A percentile compares a stretch with the other conserved stretches of the same genome.
phyloP scores from a whole-genome alignment of 352 stramenopile genomes.

The Phytophthora constricta region DNA sequence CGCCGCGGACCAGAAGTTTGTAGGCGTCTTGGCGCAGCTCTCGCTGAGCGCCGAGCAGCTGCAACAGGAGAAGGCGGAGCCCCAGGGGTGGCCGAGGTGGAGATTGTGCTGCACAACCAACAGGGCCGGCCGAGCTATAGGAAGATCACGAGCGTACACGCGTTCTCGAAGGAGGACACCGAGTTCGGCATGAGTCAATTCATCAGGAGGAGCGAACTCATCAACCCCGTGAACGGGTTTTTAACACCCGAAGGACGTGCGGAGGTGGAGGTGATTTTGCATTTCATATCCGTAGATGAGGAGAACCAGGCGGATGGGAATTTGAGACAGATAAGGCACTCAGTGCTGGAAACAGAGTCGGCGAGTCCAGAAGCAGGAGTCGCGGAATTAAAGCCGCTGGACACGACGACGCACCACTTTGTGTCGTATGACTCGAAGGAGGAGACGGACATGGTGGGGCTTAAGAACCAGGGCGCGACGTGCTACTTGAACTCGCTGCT shows the following conservation, averaged over 20 bases:
- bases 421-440: conserved; percentile 75
- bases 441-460: conserved; percentile 87
- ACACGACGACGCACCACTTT: conserved; percentile 41
- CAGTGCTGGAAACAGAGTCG: conserved; percentile 8
- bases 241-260: conserved; percentile 52
- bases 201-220: conserved; percentile 46
- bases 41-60: conserved; percentile 13
- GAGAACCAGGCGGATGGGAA: neutral
- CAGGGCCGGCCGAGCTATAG: conserved; percentile 24
- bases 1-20: conserved; percentile 45
- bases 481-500: conserved; percentile 96
- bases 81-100: conserved; percentile 34
- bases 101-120: conserved; percentile 56
- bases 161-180: conserved; percentile 53
- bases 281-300: conserved; percentile 36
- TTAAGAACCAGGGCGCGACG: conserved; percentile 92
- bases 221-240: conserved; percentile 56
- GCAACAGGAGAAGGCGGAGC: neutral
- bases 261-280: conserved; percentile 56
- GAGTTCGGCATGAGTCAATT: conserved; percentile 71
- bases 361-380: conserved; percentile 4
- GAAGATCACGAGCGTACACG: conserved; percentile 53
- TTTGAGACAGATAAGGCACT: conserved; percentile 16
- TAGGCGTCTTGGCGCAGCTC: conserved; percentile 73
- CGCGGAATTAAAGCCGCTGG: conserved; percentile 1